These are phyloP conservation scores for Citrus cavaleriei DNA, from an alignment of 345 rosid genomes.

Conservation along the genomic window DNA sequence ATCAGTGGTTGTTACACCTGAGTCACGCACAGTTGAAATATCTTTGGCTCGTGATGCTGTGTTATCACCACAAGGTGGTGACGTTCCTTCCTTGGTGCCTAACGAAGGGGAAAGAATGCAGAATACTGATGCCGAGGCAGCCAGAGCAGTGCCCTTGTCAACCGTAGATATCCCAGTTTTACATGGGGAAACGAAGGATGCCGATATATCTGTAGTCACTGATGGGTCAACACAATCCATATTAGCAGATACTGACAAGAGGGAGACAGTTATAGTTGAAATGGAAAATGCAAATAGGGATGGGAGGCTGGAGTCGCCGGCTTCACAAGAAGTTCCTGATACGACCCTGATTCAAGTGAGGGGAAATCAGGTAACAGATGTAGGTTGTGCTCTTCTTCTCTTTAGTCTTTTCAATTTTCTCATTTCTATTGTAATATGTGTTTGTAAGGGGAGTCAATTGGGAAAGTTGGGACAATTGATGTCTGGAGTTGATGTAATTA, in stretches of 20 bases:
- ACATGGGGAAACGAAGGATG: conserved; percentile 35
- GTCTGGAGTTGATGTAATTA: conserved; percentile 39
- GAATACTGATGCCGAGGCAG: conserved; percentile 16
- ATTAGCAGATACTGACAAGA: conserved; percentile 24
- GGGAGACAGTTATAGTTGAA: conserved; percentile 22
- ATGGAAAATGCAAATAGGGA: conserved; percentile 24
- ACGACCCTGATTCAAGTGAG: conserved; percentile 37
- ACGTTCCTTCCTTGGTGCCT: conserved; percentile 21
- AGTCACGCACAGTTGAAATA: conserved; percentile 15
- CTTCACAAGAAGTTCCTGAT: conserved; percentile 39
- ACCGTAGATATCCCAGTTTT: conserved; percentile 22
- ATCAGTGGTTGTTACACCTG: conserved; percentile 23
- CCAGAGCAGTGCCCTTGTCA: conserved; percentile 16
- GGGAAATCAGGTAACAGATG: conserved; percentile 77
- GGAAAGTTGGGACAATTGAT: conserved; percentile 14
- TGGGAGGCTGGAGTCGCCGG: conserved; percentile 25
- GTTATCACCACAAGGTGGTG: conserved; percentile 16
- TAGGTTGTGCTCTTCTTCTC: conserved; percentile 70
- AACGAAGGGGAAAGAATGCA: conserved; percentile 25
- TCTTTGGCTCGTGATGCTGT: conserved; percentile 25
- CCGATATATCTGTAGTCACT: conserved; percentile 11
- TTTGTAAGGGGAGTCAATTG: conserved; percentile 9
- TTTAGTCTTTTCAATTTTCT: conserved; percentile 11
- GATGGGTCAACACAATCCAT: conserved; percentile 13
- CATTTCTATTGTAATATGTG: conserved; percentile 4